Evolutionary conservation across 495 filamentous ascomycete genomes (phyloP).

Genomic region (Hypoxylon lienhwacheense): DNA sequence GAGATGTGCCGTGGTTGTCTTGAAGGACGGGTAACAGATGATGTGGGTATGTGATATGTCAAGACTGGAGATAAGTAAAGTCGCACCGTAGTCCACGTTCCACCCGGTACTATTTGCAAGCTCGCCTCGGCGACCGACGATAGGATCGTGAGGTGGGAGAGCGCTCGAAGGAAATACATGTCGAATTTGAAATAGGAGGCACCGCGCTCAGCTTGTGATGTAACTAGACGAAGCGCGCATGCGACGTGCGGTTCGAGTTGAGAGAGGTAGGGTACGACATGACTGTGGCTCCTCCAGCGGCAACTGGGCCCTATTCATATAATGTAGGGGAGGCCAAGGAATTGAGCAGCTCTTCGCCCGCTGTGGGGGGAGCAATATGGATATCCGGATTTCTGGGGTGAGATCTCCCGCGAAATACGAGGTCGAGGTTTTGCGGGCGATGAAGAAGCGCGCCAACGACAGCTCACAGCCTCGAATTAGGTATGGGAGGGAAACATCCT

Average conservation of each 20-base stretch:
- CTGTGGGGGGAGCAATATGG: slow-evolving; percentile 34
- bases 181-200: too few species aligned
- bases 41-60: background rate
- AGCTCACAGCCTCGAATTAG: background rate
- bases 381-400: slow-evolving; percentile 34
- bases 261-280: slow-evolving; percentile 4
- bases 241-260: slow-evolving; percentile 19
- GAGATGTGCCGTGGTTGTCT: too few species aligned
- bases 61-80: background rate
- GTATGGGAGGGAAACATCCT: background rate
- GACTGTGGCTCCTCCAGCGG: slow-evolving; percentile 4
- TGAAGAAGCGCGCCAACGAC: slow-evolving; percentile 28
- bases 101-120: slow-evolving; percentile 53
- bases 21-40: too few species aligned
- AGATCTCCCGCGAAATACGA: slow-evolving; percentile 24
- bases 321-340: slow-evolving; percentile 12
- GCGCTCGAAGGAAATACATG: slow-evolving; percentile 20
- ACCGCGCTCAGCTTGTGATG: too few species aligned
- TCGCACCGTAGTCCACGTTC: slow-evolving; percentile 52
- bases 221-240: slow-evolving; percentile 9
- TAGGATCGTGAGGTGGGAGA: slow-evolving; percentile 26
- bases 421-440: slow-evolving; percentile 17
- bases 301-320: slow-evolving; percentile 23
- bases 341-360: slow-evolving; percentile 13
- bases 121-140: slow-evolving; percentile 35